A percentile compares a stretch with the other conserved stretches of the same genome.
These are phyloP conservation scores for Sapria himalayana DNA, from an alignment of 345 rosid genomes.

Conservation along the genomic window DNA sequence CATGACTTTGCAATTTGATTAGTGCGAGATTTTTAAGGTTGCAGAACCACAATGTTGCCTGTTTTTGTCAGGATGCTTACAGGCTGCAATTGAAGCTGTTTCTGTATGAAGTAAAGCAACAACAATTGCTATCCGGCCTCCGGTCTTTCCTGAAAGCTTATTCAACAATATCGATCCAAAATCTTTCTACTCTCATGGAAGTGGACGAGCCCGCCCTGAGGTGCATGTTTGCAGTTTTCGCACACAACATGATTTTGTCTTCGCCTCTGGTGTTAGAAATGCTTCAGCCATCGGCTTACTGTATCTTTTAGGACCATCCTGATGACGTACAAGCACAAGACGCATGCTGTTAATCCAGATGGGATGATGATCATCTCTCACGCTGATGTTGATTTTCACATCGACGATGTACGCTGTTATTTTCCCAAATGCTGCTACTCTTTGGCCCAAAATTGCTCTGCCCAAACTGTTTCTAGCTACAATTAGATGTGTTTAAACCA, in stretches of 20 bases:
- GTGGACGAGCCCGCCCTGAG: constrained; percentile 81
- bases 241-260: too few relatives aligned
- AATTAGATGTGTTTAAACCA: too few relatives aligned
- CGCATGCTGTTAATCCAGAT: constrained; percentile 64
- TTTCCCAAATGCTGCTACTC: too few relatives aligned
- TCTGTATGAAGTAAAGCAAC: constrained; percentile 90
- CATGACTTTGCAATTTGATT: too few relatives aligned
- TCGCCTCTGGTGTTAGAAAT: not conserved
- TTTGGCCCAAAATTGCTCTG: too few relatives aligned
- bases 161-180: constrained; percentile 62
- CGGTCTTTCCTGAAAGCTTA: constrained; percentile 76
- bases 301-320: constrained; percentile 48
- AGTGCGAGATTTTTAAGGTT: too few relatives aligned
- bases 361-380: constrained; percentile 63
- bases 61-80: constrained; percentile 65
- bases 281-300: not conserved
- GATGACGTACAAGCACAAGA: constrained; percentile 93
- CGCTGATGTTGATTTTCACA: constrained; percentile 83
- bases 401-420: constrained; percentile 41
- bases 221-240: constrained; percentile 12
- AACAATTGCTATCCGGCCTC: constrained; percentile 59
- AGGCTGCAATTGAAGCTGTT: constrained; percentile 86
- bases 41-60: too few relatives aligned
- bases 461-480: too few relatives aligned
- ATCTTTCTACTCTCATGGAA: constrained; percentile 88